phyloP scores from a whole-genome alignment of 169 alveolate genomes.

The Babesia sp. region DNA sequence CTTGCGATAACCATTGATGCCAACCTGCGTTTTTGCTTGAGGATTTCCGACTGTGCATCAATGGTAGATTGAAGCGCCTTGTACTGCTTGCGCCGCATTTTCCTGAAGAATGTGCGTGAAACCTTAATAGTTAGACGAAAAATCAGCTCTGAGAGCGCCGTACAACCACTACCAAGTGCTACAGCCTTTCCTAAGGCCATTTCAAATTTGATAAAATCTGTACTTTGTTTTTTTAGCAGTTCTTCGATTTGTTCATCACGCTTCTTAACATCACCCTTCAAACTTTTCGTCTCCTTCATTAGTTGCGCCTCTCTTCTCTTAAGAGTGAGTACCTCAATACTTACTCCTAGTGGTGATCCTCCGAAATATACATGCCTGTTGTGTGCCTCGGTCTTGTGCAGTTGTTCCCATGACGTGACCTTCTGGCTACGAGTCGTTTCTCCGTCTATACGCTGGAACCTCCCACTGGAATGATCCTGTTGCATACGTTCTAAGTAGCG shows the following conservation, averaged over 20 bases:
- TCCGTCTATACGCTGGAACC: slow-evolving; percentile 10
- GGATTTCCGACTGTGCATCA: neutral
- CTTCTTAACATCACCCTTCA: slow-evolving; percentile 14
- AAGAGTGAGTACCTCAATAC: slow-evolving; percentile 19
- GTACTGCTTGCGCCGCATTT: neutral
- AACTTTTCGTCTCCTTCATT: neutral
- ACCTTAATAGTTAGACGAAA: neutral
- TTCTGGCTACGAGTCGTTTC: neutral
- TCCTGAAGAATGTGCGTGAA: neutral
- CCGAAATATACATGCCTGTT: slow-evolving; percentile 63
- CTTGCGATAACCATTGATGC: slow-evolving; percentile 16
- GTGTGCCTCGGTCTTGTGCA: slow-evolving; percentile 25
- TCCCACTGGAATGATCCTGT: slow-evolving; percentile 14
- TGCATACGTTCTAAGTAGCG: slow-evolving; percentile 21
- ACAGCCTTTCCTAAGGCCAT: slow-evolving; percentile 57
- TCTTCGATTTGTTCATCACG: slow-evolving; percentile 26
- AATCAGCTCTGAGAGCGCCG: neutral
- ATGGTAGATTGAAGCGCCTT: neutral
- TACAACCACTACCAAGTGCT: slow-evolving; percentile 36
- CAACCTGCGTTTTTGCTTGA: slow-evolving; percentile 8
- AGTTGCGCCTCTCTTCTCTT: slow-evolving; percentile 6
- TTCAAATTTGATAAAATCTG: slow-evolving; percentile 45
- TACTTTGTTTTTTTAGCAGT: slow-evolving; percentile 16
- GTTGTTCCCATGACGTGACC: slow-evolving; percentile 36
- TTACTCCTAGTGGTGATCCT: slow-evolving; percentile 50